These are phyloP conservation scores for Epichloe coenophiala DNA, from an alignment of 2,329 filamentous ascomycete genomes.

Conservation along the genomic window DNA sequence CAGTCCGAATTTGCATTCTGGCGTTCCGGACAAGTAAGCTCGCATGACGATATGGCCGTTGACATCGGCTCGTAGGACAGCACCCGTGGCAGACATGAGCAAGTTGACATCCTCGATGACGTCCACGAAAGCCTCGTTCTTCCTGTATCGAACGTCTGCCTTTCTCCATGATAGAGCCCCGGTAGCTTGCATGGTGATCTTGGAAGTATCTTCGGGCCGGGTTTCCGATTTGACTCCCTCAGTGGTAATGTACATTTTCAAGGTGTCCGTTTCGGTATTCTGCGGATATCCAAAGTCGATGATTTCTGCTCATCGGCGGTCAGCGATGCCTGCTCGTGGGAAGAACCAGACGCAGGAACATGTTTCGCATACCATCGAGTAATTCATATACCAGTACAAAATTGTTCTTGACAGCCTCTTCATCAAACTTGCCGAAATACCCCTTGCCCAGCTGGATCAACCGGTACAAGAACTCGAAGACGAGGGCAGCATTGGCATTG, in stretches of 20 bases:
- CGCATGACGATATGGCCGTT: slow-evolving; percentile 98
- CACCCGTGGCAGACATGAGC: slow-evolving; percentile 95
- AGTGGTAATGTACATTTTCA: slow-evolving; percentile 99
- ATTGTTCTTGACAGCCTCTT: slow-evolving; percentile 99
- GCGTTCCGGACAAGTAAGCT: slow-evolving; percentile 88
- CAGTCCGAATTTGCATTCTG: slow-evolving; percentile 96
- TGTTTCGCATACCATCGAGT: slow-evolving; percentile 55
- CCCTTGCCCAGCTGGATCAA: slow-evolving; percentile 80
- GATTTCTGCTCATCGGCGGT: slow-evolving; percentile 52
- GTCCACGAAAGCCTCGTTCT: slow-evolving; percentile 98
- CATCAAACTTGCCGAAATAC: slow-evolving; percentile 98
- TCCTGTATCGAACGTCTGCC: slow-evolving; percentile 95
- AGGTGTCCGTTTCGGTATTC: slow-evolving; percentile 94
- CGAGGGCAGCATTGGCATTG: slow-evolving; percentile 94
- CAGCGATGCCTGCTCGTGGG: neutral
- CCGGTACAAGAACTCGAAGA: slow-evolving; percentile 95
- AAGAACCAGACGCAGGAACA: neutral
- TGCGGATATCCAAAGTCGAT: slow-evolving; percentile 98
- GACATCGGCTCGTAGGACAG: slow-evolving; percentile 87
- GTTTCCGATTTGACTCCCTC: slow-evolving; percentile 92
- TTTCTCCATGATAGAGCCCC: slow-evolving; percentile 94
- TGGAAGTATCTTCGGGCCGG: slow-evolving; percentile 80
- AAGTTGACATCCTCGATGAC: slow-evolving; percentile 99
- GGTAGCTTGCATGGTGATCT: slow-evolving; percentile 98
- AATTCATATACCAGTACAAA: slow-evolving; percentile 98